Evolutionary conservation across 495 filamentous ascomycete genomes (phyloP).

Genomic region (Thermochaetoides thermophila): DNA sequence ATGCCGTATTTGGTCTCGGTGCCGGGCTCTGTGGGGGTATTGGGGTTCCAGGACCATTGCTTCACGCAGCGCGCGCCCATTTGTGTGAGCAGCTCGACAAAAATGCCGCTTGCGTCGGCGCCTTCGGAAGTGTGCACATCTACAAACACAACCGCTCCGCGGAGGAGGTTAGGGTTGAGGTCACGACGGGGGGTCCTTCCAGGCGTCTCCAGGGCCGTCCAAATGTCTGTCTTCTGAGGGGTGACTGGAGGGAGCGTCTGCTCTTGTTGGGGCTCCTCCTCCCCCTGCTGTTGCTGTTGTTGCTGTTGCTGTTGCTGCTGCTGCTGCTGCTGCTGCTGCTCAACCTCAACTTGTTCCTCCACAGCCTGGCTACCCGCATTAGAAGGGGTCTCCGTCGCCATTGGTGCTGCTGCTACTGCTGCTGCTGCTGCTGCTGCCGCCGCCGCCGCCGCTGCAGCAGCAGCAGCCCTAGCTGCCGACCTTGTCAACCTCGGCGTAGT

Average conservation of each 20-base stretch:
- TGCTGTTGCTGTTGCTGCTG: too few relatives aligned
- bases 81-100: conserved; percentile 62
- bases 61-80: conserved; percentile 80
- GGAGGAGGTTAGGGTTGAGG: conserved; percentile 36
- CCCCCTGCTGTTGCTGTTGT: too few relatives aligned
- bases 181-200: conserved; percentile 38
- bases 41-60: conserved; percentile 73
- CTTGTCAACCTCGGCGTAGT: background rate
- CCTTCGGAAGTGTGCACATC: conserved; percentile 89
- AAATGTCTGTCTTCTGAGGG: conserved; percentile 25
- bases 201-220: conserved; percentile 40
- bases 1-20: conserved; percentile 53
- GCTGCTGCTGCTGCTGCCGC: background rate
- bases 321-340: too few relatives aligned
- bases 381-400: too few relatives aligned
- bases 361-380: too few relatives aligned
- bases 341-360: too few relatives aligned
- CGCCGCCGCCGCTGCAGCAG: too few relatives aligned
- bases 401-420: too few relatives aligned
- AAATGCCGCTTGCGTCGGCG: conserved; percentile 70
- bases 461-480: background rate
- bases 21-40: conserved; percentile 16
- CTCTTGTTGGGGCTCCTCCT: conserved; percentile 9
- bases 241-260: conserved; percentile 15
- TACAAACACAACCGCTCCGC: conserved; percentile 71